A percentile compares a stretch with the other conserved stretches of the same genome.
phyloP scores from a whole-genome alignment of 2,329 filamentous ascomycete genomes.

The Xylogone sp. region DNA sequence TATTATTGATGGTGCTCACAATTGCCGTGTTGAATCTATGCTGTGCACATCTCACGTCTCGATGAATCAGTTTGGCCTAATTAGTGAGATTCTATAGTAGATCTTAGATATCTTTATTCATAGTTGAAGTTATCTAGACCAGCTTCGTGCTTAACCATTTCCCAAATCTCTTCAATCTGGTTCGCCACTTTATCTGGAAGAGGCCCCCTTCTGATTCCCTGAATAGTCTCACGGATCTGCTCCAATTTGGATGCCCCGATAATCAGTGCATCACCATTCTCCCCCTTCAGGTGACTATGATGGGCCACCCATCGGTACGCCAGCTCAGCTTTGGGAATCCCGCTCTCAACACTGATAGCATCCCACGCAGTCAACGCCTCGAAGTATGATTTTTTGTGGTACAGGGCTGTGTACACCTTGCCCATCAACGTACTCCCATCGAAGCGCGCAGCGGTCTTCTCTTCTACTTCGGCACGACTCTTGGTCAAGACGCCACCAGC shows the following conservation, averaged over 20 bases:
- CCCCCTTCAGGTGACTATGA: conserved; percentile 20
- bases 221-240: background rate
- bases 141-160: background rate
- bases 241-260: background rate
- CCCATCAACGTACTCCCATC: background rate
- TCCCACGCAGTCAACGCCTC: conserved; percentile 18
- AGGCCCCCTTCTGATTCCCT: background rate
- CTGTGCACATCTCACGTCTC: too few species aligned
- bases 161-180: background rate
- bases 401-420: background rate
- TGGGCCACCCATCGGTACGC: conserved; percentile 30
- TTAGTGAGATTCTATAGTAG: too few species aligned
- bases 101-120: too few species aligned
- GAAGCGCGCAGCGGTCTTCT: background rate
- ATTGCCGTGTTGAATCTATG: too few species aligned
- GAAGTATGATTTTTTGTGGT: conserved; percentile 13
- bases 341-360: conserved; percentile 17
- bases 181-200: background rate
- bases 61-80: too few species aligned
- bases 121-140: background rate
- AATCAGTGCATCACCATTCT: conserved; percentile 3
- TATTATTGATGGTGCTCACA: too few species aligned
- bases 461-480: background rate
- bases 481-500: conserved; percentile 70
- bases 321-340: conserved; percentile 24